A percentile compares a stretch with the other conserved stretches of the same genome.
phyloP scores from a whole-genome alignment of 176 grass and related monocot genomes.

The Leersia perrieri region DNA sequence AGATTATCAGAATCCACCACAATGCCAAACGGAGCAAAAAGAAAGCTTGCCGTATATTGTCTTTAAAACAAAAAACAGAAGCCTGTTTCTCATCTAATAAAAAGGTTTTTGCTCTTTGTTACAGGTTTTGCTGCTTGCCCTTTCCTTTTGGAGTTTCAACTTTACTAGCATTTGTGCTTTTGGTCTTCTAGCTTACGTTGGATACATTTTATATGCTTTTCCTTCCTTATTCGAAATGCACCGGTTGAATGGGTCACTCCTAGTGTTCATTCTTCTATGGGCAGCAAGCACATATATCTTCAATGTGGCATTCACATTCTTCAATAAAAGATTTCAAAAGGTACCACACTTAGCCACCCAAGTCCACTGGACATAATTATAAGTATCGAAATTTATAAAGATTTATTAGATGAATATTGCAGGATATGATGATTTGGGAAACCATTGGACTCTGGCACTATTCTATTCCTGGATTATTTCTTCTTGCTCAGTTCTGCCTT shows the following conservation, averaged over 20 bases:
- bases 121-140: slow-evolving; percentile 88
- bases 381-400: slow-evolving; percentile 22
- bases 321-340: slow-evolving; percentile 97
- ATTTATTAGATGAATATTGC: slow-evolving; percentile 34
- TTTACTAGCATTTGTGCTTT: slow-evolving; percentile 93
- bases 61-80: background rate
- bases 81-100: slow-evolving; percentile 9
- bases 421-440: slow-evolving; percentile 99
- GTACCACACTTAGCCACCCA: slow-evolving; percentile 41
- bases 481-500: slow-evolving; percentile 95
- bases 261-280: slow-evolving; percentile 95
- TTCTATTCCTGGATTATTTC: slow-evolving; percentile 92
- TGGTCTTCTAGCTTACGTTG: slow-evolving; percentile 95
- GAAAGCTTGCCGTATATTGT: background rate
- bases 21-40: background rate
- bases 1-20: background rate
- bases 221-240: slow-evolving; percentile 91
- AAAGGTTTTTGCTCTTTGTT: slow-evolving; percentile 23
- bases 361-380: slow-evolving; percentile 15
- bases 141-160: slow-evolving; percentile 93
- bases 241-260: slow-evolving; percentile 88
- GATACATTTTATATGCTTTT: slow-evolving; percentile 95
- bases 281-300: slow-evolving; percentile 93
- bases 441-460: slow-evolving; percentile 99
- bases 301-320: slow-evolving; percentile 94